These are phyloP conservation scores for Eustoma russellianum DNA, from an alignment of 257 asterid species.

Conservation along the genomic window DNA sequence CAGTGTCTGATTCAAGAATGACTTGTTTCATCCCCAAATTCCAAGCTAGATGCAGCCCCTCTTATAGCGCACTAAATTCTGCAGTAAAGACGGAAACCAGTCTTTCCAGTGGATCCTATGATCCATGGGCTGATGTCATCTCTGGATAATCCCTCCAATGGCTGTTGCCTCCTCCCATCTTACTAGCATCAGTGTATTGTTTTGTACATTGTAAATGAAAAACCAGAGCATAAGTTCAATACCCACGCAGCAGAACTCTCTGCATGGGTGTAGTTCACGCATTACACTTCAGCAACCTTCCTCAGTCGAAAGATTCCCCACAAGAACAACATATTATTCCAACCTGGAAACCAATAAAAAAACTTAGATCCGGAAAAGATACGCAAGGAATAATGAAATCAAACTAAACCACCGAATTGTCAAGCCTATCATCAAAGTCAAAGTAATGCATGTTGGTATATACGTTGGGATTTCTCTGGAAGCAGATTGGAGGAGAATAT, in stretches of 20 bases:
- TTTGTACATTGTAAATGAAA: too few species aligned
- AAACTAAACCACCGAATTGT: background rate
- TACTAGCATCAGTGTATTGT: too few species aligned
- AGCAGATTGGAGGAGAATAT: slow-evolving; percentile 17
- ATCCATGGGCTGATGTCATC: too few species aligned
- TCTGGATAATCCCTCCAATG: too few species aligned
- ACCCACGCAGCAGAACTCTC: background rate
- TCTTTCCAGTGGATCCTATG: too few species aligned
- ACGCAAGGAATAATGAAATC: background rate
- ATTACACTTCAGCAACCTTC: background rate
- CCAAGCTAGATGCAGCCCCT: too few species aligned
- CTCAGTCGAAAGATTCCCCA: slow-evolving; percentile 14
- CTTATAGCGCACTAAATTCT: too few species aligned
- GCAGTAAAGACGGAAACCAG: too few species aligned
- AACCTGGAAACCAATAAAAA: slow-evolving; percentile 2
- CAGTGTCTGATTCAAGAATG: too few species aligned
- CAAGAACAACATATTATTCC: slow-evolving; percentile 17
- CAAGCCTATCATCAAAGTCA: background rate
- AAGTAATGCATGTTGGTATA: slow-evolving; percentile 3
- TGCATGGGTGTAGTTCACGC: background rate
- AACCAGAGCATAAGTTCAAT: too few species aligned
- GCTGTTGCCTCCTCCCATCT: too few species aligned
- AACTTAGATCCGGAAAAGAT: background rate
- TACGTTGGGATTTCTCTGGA: slow-evolving; percentile 13
- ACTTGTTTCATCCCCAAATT: too few species aligned